Conservation (phyloP, 179 eudicot species). For the Silene coronaria region DNA sequence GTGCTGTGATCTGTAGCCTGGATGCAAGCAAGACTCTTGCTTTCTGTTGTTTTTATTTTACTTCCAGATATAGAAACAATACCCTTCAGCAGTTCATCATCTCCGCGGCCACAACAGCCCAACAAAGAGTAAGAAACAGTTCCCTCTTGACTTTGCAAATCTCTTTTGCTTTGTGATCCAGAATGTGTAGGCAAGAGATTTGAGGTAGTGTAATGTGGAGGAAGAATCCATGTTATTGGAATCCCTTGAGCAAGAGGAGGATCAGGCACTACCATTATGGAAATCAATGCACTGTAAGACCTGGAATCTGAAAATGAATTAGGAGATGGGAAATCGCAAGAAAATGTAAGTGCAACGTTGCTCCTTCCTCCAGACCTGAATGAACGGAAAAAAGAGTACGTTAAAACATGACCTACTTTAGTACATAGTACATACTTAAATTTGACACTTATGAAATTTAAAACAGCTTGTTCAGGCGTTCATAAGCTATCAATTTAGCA, state of each 20-base stretch:
- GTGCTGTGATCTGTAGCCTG: constrained; percentile 63
- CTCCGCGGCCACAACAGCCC: constrained; percentile 35
- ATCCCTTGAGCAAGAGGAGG: constrained; percentile 85
- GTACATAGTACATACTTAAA: background rate
- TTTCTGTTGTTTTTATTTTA: constrained; percentile 54
- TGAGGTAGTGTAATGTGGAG: constrained; percentile 72
- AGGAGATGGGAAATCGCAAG: constrained; percentile 55
- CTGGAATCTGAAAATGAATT: constrained; percentile 45
- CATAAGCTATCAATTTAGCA: background rate
- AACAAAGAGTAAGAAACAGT: constrained; percentile 56
- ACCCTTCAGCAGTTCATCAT: constrained; percentile 38
- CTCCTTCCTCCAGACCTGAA: constrained; percentile 64
- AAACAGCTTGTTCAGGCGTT: background rate
- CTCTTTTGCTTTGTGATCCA: constrained; percentile 33
- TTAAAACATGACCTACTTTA: background rate
- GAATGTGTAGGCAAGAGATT: constrained; percentile 57
- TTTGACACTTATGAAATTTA: background rate
- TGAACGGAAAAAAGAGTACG: background rate
- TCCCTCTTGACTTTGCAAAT: constrained; percentile 39
- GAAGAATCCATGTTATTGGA: constrained; percentile 83
- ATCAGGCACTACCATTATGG: constrained; percentile 60
- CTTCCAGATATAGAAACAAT: constrained; percentile 47
- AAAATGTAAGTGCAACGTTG: constrained; percentile 56
- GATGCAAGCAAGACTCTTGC: constrained; percentile 60
- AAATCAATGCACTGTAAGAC: constrained; percentile 51